Base-by-base conservation (phyloP, 169 alveolate genomes). In the Plasmodium billcollinsi region DNA sequence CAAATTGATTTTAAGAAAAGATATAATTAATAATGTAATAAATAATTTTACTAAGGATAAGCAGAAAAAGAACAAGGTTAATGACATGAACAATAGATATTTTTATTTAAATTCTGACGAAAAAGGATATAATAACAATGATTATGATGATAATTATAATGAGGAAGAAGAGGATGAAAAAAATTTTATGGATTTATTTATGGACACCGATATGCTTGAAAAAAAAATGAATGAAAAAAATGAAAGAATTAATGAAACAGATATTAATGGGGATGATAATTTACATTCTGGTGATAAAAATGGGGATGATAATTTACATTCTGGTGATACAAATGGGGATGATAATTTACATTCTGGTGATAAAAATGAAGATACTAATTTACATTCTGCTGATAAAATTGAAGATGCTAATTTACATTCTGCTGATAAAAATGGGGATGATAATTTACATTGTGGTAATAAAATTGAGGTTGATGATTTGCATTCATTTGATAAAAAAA, bases 1-100 rank as follows among this genome's bases (percentile, higher is more conserved):
- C 43, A 69, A 52, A 33, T 18, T 83, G 33, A 83, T 29, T 20
- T 83, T 83, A 73, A 83, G 65, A 61, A 83, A 83, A 49, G 89
- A 78, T 78, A 78, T 65, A 66, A 24, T 78, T 33, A 52, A 65
- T 33, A 49, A 29, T 8, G 33, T 78, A 67, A 59, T 78, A 39
- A 15, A 59, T 47, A 43, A 24, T 45, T 29, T 76, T 43, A 65
- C 89, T 59, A 65, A 67, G 49, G 89, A 78, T 15, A 78, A 59
- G 6, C 26, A 26, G 29, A 78, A 78, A 78, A 65, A 6, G 61
- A 59, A 43, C 33, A 78, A 47, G 59, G 47, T 1, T 65, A 65
- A 15, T 9, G 89, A 78, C 58, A 39, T 58, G 45, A 78, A 33
- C 71, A 78, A 14, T 47, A 78, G 89, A 65, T 78, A 78, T 54